Conservation (phyloP, 257 asterid species). For the Echium plantagineum region DNA sequence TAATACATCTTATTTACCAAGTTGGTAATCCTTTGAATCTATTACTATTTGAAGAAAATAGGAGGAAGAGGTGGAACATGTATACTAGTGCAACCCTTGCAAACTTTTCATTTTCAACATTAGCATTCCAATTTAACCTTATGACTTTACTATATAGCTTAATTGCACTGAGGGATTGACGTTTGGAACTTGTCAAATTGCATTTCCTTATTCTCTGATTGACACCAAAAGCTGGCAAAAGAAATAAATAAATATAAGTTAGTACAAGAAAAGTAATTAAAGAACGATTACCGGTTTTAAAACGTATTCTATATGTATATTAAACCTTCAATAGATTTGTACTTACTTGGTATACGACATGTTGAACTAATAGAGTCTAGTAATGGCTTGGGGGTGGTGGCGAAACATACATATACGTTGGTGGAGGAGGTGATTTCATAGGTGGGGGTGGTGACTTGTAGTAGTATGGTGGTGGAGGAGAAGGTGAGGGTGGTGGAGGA, state of each 20-base stretch:
- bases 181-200: not conserved
- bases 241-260: not conserved
- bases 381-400: constrained; percentile 22
- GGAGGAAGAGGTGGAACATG: constrained; percentile 6
- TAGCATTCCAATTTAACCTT: not conserved
- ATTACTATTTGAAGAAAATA: constrained; percentile 6
- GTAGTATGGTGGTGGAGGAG: constrained; percentile 7
- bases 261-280: no score
- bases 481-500: constrained; percentile 10
- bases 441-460: constrained; percentile 32
- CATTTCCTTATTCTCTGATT: constrained; percentile 12
- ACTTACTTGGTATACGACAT: constrained; percentile 11
- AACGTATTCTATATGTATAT: no score
- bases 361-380: constrained; percentile 1
- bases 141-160: constrained; percentile 7
- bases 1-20: not conserved
- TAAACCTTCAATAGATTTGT: no score
- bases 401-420: constrained; percentile 11
- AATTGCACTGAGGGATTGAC: not conserved
- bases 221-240: constrained; percentile 4
- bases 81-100: constrained; percentile 13
- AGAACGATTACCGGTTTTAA: not conserved
- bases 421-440: constrained; percentile 17
- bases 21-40: not conserved
- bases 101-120: constrained; percentile 4